These are phyloP conservation scores for Aquilaria agallochum DNA, from an alignment of 441 rosid genomes.

Conservation along the genomic window DNA sequence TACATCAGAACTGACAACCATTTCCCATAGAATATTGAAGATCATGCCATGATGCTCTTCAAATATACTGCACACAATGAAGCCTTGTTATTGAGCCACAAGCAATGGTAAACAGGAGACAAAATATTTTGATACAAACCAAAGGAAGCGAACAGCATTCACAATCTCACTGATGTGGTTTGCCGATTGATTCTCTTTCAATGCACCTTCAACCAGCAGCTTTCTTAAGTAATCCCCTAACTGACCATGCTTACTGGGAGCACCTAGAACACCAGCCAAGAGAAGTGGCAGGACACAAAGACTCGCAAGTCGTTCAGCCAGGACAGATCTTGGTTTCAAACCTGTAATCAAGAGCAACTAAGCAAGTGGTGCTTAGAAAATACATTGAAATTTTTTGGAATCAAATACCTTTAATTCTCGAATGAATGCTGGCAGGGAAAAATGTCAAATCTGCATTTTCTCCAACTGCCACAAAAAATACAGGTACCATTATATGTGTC, in stretches of 20 bases:
- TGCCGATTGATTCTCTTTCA: constrained; percentile 52
- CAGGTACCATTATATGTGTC: constrained; percentile 78
- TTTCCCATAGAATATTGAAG: constrained; percentile 90
- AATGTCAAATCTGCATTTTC: constrained; percentile 69
- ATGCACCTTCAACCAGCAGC: constrained; percentile 53
- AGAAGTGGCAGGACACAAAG: constrained; percentile 86
- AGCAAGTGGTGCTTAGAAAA: constrained; percentile 10
- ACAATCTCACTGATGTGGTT: constrained; percentile 52
- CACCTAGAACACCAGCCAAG: constrained; percentile 92
- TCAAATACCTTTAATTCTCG: constrained; percentile 67
- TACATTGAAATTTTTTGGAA: constrained; percentile 11
- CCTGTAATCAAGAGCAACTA: constrained; percentile 47
- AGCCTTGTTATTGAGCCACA: constrained; percentile 18
- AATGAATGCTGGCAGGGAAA: constrained; percentile 52
- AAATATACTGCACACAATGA: constrained; percentile 62
- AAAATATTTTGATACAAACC: constrained; percentile 44
- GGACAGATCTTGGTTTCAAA: constrained; percentile 77
- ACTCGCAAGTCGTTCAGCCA: constrained; percentile 71
- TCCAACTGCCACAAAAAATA: constrained; percentile 83
- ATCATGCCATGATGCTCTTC: constrained; percentile 82
- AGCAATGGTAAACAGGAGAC: constrained; percentile 6
- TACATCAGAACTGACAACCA: constrained; percentile 79
- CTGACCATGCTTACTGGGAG: constrained; percentile 66
- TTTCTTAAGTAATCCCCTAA: constrained; percentile 73
- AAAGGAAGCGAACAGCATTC: constrained; percentile 90